These are phyloP conservation scores for Clarireedia sp. DNA, from an alignment of 2,329 filamentous ascomycete genomes.

Conservation along the genomic window DNA sequence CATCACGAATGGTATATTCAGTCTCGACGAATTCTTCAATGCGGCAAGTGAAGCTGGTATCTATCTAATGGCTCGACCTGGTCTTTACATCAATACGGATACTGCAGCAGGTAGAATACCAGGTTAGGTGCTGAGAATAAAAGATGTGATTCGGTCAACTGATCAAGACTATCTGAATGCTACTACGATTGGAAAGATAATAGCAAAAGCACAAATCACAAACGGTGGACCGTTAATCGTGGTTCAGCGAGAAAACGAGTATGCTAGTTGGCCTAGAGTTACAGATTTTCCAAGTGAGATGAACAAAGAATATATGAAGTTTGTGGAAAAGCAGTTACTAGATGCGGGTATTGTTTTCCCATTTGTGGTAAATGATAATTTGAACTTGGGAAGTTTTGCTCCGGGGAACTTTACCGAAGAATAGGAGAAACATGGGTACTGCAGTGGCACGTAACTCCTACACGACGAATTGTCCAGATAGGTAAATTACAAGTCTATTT, in stretches of 20 bases:
- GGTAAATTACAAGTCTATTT: slow-evolving; percentile 18
- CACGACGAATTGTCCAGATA: slow-evolving; percentile 41
- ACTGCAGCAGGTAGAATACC: slow-evolving; percentile 70
- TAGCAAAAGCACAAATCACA: slow-evolving; percentile 72
- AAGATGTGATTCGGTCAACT: slow-evolving; percentile 54
- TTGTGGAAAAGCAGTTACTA: slow-evolving; percentile 60
- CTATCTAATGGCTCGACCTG: slow-evolving; percentile 57
- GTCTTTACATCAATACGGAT: slow-evolving; percentile 68
- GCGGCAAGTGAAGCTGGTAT: slow-evolving; percentile 66
- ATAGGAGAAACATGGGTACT: slow-evolving; percentile 32
- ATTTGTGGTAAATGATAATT: slow-evolving; percentile 66
- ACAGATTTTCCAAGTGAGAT: slow-evolving; percentile 42
- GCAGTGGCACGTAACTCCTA: slow-evolving; percentile 43
- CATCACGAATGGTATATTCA: slow-evolving; percentile 62
- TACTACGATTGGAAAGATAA: slow-evolving; percentile 56
- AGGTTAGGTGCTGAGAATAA: slow-evolving; percentile 65
- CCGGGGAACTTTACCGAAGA: slow-evolving; percentile 16
- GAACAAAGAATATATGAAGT: slow-evolving; percentile 60
- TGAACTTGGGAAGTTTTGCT: slow-evolving; percentile 26
- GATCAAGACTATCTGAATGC: slow-evolving; percentile 55
- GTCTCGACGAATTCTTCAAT: slow-evolving; percentile 66
- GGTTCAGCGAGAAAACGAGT: slow-evolving; percentile 78
- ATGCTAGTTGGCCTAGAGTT: slow-evolving; percentile 44
- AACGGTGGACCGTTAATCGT: slow-evolving; percentile 75
- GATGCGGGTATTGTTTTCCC: slow-evolving; percentile 66